A percentile compares a stretch with the other conserved stretches of the same genome.
phyloP scores from a whole-genome alignment of 1,139 yeast genomes.

The Scheffersomyces stambukii region DNA sequence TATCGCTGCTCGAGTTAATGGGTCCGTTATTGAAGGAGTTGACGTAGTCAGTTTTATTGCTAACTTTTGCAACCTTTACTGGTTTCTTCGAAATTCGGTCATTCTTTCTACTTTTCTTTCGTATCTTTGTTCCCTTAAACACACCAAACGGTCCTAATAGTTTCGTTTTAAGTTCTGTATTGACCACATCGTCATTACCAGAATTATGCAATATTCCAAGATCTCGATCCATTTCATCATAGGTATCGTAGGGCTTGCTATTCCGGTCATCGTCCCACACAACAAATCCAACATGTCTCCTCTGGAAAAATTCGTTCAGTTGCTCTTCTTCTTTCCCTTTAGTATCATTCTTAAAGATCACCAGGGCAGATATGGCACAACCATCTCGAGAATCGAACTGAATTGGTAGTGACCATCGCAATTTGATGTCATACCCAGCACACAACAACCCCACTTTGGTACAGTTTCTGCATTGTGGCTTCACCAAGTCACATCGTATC shows the following conservation, averaged over 20 bases:
- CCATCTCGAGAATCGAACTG: constrained; percentile 33
- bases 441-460: constrained; percentile 51
- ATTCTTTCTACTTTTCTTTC: neutral
- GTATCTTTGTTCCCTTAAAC: constrained; percentile 43
- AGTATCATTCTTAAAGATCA: constrained; percentile 20
- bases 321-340: no score
- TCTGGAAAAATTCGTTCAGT: constrained; percentile 52
- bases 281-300: constrained; percentile 77
- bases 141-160: constrained; percentile 83
- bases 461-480: constrained; percentile 45
- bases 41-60: constrained; percentile 3
- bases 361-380: constrained; percentile 22
- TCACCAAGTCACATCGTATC: constrained; percentile 43
- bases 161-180: constrained; percentile 45
- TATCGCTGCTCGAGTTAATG: no score
- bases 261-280: constrained; percentile 54
- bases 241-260: constrained; percentile 59
- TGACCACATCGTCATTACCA: constrained; percentile 31
- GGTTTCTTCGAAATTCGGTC: constrained; percentile 2
- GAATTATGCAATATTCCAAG: constrained; percentile 59
- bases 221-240: constrained; percentile 80
- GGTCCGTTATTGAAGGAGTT: neutral
- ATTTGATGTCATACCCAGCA: constrained; percentile 78
- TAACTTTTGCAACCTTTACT: constrained; percentile 6
- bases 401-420: constrained; percentile 69